phyloP scores from a whole-genome alignment of 176 grass and related monocot genomes.

The Phoenix dactylifera region DNA sequence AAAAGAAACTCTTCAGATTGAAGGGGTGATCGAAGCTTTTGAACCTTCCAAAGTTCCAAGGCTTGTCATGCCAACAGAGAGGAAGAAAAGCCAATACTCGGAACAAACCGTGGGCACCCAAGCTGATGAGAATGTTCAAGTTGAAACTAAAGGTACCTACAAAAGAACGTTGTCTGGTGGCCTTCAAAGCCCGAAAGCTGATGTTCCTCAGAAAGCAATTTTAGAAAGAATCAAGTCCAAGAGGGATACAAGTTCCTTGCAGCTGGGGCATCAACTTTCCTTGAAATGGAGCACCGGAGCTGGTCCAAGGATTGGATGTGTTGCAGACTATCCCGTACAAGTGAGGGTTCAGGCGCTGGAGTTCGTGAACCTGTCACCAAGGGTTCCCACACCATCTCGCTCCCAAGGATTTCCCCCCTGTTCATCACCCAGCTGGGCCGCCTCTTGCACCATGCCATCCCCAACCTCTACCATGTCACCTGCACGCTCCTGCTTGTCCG shows the following conservation, averaged over 20 bases:
- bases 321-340: constrained; percentile 72
- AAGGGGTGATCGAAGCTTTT: neutral
- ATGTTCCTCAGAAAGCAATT: constrained; percentile 43
- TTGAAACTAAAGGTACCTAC: constrained; percentile 32
- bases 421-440: too few relatives aligned
- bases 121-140: constrained; percentile 8
- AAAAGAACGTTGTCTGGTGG: constrained; percentile 80
- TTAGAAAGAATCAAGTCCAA: constrained; percentile 75
- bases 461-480: too few relatives aligned
- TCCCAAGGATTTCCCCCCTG: too few relatives aligned
- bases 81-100: constrained; percentile 3
- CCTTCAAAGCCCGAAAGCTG: constrained; percentile 46
- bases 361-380: constrained; percentile 69
- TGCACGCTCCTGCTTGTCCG: too few relatives aligned
- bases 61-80: constrained; percentile 18
- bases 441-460: too few relatives aligned
- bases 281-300: constrained; percentile 75
- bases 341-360: constrained; percentile 70
- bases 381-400: constrained; percentile 3
- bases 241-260: constrained; percentile 55
- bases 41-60: constrained; percentile 20
- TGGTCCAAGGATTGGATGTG: constrained; percentile 90
- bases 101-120: constrained; percentile 2
- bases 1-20: constrained; percentile 5
- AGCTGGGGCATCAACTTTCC: constrained; percentile 70